Percentiles rank a stretch among this genome's conserved stretches.
phyloP scores from a whole-genome alignment of 768 basidiomycete species.

The Leccinum fibrillosum region DNA sequence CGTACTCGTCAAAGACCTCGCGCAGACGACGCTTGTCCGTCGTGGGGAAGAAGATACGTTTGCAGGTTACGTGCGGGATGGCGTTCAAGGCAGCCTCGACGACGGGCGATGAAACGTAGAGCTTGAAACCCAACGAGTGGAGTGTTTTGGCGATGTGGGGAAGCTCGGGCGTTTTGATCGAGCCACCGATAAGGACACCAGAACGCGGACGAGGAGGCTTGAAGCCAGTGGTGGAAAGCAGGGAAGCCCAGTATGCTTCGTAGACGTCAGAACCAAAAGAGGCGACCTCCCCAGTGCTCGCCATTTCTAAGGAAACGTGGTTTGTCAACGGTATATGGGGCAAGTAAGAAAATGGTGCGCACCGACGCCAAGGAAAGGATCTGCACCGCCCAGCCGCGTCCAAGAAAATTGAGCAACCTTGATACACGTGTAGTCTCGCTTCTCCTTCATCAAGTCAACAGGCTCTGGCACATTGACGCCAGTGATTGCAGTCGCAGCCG shows the following conservation, averaged over 20 bases:
- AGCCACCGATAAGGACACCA: conserved; percentile 92
- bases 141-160: conserved; percentile 73
- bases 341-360: conserved; percentile 30
- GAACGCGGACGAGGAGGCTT: conserved; percentile 81
- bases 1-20: conserved; percentile 90
- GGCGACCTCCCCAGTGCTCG: conserved; percentile 96
- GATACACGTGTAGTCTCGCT: conserved; percentile 89
- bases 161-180: conserved; percentile 86
- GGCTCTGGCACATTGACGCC: conserved; percentile 86
- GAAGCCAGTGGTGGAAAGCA: conserved; percentile 96
- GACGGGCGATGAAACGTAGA: conserved; percentile 79
- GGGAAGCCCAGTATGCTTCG: conserved; percentile 94
- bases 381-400: conserved; percentile 94
- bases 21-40: conserved; percentile 94
- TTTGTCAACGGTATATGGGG: conserved; percentile 1
- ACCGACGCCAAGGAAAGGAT: conserved; percentile 96
- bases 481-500: conserved; percentile 84
- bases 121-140: conserved; percentile 87
- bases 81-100: conserved; percentile 81
- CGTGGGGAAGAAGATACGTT: conserved; percentile 94
- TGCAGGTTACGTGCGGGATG: conserved; percentile 72
- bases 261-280: conserved; percentile 91
- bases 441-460: conserved; percentile 85
- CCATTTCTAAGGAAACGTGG: conserved; percentile 68
- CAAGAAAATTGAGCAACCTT: conserved; percentile 99